A percentile compares a stretch with the other conserved stretches of the same genome.
Conservation (phyloP, 2,329 filamentous ascomycete genomes). For the Paracoccidioides lutzii region DNA sequence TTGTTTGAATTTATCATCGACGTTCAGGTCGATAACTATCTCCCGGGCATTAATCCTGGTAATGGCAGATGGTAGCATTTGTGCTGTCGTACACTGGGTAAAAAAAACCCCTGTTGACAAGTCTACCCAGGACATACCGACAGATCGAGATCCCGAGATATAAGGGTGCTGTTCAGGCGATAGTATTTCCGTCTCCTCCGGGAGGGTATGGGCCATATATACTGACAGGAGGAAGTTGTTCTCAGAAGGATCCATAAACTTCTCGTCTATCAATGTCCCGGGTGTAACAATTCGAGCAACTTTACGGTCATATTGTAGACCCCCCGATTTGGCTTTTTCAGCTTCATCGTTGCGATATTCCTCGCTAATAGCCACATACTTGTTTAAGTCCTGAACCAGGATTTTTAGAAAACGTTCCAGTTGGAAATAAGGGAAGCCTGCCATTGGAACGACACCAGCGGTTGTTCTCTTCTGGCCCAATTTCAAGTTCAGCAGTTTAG, state of each 20-base stretch:
- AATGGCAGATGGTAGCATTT: slow-evolving; percentile 63
- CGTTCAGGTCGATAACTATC: slow-evolving; percentile 59
- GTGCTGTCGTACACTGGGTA: slow-evolving; percentile 61
- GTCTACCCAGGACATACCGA: slow-evolving; percentile 89
- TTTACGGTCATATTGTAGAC: slow-evolving; percentile 68
- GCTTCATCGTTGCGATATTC: slow-evolving; percentile 68
- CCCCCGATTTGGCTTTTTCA: slow-evolving; percentile 60
- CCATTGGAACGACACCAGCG: slow-evolving; percentile 72
- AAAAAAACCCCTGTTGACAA: slow-evolving; percentile 90
- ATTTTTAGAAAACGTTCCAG: slow-evolving; percentile 86
- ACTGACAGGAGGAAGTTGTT: slow-evolving; percentile 88
- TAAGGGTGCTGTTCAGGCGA: slow-evolving; percentile 18
- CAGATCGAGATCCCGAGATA: slow-evolving; percentile 27
- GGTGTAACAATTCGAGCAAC: slow-evolving; percentile 85
- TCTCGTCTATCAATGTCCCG: slow-evolving; percentile 91
- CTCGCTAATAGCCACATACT: slow-evolving; percentile 87
- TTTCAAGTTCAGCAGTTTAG: slow-evolving; percentile 76
- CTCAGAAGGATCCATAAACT: slow-evolving; percentile 85
- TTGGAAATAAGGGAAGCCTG: slow-evolving; percentile 87
- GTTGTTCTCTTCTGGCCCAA: slow-evolving; percentile 69
- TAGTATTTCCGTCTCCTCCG: slow-evolving; percentile 11
- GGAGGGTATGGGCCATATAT: slow-evolving; percentile 40
- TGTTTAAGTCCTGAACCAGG: slow-evolving; percentile 78
- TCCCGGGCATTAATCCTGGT: slow-evolving; percentile 75
- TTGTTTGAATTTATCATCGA: slow-evolving; percentile 47